Base-by-base conservation (phyloP, 2,329 filamentous ascomycete genomes). In the Xylariaceae sp. region DNA sequence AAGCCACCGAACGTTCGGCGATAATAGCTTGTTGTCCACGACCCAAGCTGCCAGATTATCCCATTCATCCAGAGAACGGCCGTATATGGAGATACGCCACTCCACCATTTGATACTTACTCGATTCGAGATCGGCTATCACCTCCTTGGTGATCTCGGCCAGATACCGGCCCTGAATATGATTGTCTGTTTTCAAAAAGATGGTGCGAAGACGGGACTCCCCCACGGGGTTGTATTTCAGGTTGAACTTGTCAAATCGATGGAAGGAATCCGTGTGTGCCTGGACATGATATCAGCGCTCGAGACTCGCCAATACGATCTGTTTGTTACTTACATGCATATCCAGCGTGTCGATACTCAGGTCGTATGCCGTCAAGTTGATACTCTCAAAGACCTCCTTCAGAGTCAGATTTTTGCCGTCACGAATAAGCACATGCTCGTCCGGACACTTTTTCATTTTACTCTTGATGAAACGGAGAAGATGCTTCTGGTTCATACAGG, bases 91-190 rank as follows among this genome's bases (percentile, higher is more conserved):
- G 60, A 99, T 96, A 41, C 94, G 90, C 92, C 95, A 99, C 74
- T 99, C 94, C 1, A 94, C 94, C 89, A 99, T 97, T 69, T 99
- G 94, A 66, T 99, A 99, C 70, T 99, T 99, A 81, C 92, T 97
- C 45, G 93, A 96, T 71, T 99, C 94, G 31, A 99, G 76, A 78
- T 99, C 94, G 3, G 91, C 86, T 49, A 99, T 97, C 57, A 99
- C 94, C 71, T 99, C 94, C 65, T 96, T 96, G 2, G 93, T 97
- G 57, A 99, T 97, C 70, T 99, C 94, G 1, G 94, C 94, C 41
- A 99, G 77, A 68, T 99, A 99, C 45, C 93, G 88, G 34, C 94
- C 94, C 60, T 96, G 86, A 67, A 99, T 96, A 70, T 91, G 93
- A 69, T 99, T 99, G 72, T 99, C 94, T 10, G 94, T 99, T 75